Conservation (phyloP, 2,329 filamentous ascomycete genomes). For the Ascocoryne sarcoides region DNA sequence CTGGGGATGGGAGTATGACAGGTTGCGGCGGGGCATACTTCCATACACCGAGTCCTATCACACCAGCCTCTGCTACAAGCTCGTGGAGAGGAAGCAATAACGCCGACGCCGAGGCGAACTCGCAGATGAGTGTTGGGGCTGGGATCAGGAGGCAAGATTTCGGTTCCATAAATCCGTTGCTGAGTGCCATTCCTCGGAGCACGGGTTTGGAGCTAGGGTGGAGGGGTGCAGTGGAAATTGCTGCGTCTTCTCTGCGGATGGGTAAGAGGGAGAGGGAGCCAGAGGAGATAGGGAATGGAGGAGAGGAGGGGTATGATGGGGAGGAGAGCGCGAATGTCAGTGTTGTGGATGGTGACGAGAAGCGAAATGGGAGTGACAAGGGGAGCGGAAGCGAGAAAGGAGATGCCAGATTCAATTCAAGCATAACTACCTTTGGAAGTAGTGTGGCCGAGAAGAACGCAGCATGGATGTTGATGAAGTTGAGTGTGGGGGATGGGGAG, state of each 20-base stretch:
- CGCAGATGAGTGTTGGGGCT: slow-evolving; percentile 14
- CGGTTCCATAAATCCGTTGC: slow-evolving; percentile 31
- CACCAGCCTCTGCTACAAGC: slow-evolving; percentile 11
- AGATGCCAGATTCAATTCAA: background rate
- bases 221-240: slow-evolving; percentile 2
- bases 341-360: slow-evolving; percentile 5
- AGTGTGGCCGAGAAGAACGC: slow-evolving; percentile 35
- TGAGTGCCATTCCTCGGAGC: slow-evolving; percentile 38
- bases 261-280: background rate
- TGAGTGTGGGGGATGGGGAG: slow-evolving; percentile 37
- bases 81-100: slow-evolving; percentile 27
- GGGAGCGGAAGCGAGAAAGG: background rate
- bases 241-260: background rate
- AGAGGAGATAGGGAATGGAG: background rate
- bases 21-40: slow-evolving; percentile 25
- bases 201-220: slow-evolving; percentile 8
- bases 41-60: slow-evolving; percentile 21
- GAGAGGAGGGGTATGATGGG: slow-evolving; percentile 23
- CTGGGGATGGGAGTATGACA: too few relatives aligned
- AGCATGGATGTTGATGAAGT: slow-evolving; percentile 39
- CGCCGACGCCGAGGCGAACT: slow-evolving; percentile 15
- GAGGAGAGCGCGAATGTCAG: slow-evolving; percentile 20
- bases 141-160: too few relatives aligned
- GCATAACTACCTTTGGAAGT: background rate
- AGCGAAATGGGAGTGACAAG: background rate